Percentiles rank a stretch among this genome's conserved stretches.
phyloP scores from a whole-genome alignment of 768 basidiomycete species.

The Flagelloscypha sp. region DNA sequence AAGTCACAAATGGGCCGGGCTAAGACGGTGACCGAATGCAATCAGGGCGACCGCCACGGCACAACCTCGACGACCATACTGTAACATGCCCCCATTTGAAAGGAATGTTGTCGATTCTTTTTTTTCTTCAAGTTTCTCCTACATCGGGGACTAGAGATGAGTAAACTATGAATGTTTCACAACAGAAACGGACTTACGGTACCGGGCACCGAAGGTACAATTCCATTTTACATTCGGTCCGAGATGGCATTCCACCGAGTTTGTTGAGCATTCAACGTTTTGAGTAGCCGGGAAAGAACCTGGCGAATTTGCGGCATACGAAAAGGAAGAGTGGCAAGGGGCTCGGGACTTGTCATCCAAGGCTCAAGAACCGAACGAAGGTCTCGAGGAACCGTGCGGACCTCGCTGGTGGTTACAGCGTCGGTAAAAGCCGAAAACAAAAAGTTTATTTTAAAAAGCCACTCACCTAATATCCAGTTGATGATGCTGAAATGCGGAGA shows the following conservation, averaged over 20 bases:
- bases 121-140: too few relatives aligned
- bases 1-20: too few relatives aligned
- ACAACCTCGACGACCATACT: too few relatives aligned
- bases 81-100: too few relatives aligned
- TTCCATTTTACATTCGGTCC: too few relatives aligned
- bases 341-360: constrained; percentile 54
- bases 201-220: too few relatives aligned
- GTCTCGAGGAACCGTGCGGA: constrained; percentile 53
- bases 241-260: constrained; percentile 36
- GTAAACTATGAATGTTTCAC: too few relatives aligned
- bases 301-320: constrained; percentile 76
- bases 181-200: too few relatives aligned
- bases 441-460: background rate
- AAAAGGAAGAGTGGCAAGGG: constrained; percentile 65
- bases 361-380: constrained; percentile 61
- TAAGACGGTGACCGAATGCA: too few relatives aligned
- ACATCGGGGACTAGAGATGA: too few relatives aligned
- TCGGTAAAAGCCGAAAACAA: constrained; percentile 3
- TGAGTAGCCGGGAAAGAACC: constrained; percentile 75
- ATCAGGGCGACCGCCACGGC: too few relatives aligned
- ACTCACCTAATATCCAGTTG: constrained; percentile 73
- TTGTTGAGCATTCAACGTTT: constrained; percentile 78
- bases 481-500: constrained; percentile 65
- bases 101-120: too few relatives aligned
- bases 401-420: constrained; percentile 36